Base-by-base conservation (phyloP, 2,329 filamentous ascomycete genomes). In the Coccinonectria pachysandricola region DNA sequence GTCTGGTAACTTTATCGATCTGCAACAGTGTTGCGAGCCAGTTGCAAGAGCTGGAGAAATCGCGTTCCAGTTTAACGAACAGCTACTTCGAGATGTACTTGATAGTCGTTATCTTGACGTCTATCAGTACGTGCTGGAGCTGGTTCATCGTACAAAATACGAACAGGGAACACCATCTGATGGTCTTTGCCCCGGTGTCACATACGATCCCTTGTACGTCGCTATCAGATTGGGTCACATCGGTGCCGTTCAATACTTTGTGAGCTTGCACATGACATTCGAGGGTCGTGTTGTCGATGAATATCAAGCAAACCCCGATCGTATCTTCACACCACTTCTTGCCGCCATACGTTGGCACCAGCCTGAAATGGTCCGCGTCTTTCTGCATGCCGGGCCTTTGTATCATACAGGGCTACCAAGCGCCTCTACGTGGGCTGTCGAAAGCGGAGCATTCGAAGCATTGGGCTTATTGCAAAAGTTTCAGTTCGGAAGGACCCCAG, bases 261-360 rank as follows among this genome's bases (percentile, higher is more conserved):
- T 50, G 8, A 21, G 19, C 2, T 25, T 41, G 3, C 28, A 41
- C 7, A 25, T 28, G 7, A 40, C 30, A 1, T 51, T 51, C 27
- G 25, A 39, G 15, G 48, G 46, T 22, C 32, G 35, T 13, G 39
- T 39, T 5, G 18, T 27, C 2, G 37, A 40, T 18, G 34, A 35
- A 11, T 19, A 26, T 14, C 6, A 16, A 3, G 23, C 12, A 4
- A 23, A 25, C 12, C 25, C 23, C 9, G 31, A 38, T 15, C 32
- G 34, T 14, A 25, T 45, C n/a, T 35, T 52, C n/a, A 46, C 43
- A 1, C 48, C 49, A 2, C 32, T 52, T 3, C 32, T 43, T 2
- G 46, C 47, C 5, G 47, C 49, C 4, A 40, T 46, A 4, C 38
- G 38, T 9, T 52, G 48, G 48, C 27, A 39, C n/a, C 37, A 40